Evolutionary conservation across 225 moss, liverwort and hornwort genomes (phyloP), one percentile per base, ranked within the genome.

Genomic region (Pleurozium schreberi): DNA sequence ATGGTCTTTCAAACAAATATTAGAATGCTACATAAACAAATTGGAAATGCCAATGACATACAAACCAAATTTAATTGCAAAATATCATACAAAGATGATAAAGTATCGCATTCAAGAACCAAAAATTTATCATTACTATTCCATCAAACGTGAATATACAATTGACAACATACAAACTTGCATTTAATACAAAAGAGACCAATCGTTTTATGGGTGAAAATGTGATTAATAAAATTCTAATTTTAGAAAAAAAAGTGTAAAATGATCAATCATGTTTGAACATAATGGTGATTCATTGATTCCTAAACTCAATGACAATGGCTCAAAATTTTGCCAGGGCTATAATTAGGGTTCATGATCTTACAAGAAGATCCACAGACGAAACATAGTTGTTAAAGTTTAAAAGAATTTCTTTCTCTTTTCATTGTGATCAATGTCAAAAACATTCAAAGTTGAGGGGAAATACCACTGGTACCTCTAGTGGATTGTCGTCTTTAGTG

Each of bases 401-500:
- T 23, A 59, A 15, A 1, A 58, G 9, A 45, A 26, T 8, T 1
- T n/a, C n/a, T n/a, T 61, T 26, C 4, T 62, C 38, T 52, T 15
- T 42, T 9, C 47, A 38, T 69, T 0, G 0, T 27, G 9, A 3
- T 18, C 59, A 38, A 18, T 17, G 49, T 52, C 18, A 33, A 73
- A 50, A 8, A 1, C 15, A 49, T 47, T 36, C 7, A 59, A 63
- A 86, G 28, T 27, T 81, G 10, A 79, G 8, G 5, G 1, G 0
- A 59, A 87, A 14, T 62, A 52, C 8, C 3, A 22, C 33, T 31
- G 1, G 8, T 0, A 75, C 33, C 11, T 19, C 3, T 23, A 6
- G 9, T 25, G 3, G 9, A 0, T 58, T 36, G 13, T 73, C 0
- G 0, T 47, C 7, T 0, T 14, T 11, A 14, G 2, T 21, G 3